Conservation (phyloP, 2,329 filamentous ascomycete species). For the Dactylonectria estremocensis region DNA sequence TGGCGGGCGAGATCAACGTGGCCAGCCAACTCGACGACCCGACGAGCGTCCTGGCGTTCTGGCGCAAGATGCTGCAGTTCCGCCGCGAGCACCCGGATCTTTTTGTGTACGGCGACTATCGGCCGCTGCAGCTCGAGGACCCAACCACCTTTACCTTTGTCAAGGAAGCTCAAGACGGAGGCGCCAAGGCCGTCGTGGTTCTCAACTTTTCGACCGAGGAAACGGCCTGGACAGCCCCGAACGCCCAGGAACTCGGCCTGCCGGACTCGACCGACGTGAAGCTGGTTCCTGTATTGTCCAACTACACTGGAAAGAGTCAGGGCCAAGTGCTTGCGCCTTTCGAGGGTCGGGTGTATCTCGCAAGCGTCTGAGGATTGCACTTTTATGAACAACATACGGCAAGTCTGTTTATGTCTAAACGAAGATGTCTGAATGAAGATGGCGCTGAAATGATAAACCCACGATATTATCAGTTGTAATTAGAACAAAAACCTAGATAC, state of each 20-base stretch:
- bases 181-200: slow-evolving; percentile 47
- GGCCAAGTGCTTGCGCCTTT: slow-evolving; percentile 44
- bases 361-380: slow-evolving; percentile 24
- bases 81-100: slow-evolving; percentile 52
- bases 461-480: not conserved
- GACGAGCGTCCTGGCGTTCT: slow-evolving; percentile 54
- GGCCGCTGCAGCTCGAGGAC: slow-evolving; percentile 44
- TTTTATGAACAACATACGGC: no score
- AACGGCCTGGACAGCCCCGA: slow-evolving; percentile 46
- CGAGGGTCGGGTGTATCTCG: slow-evolving; percentile 52
- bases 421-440: not conserved
- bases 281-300: slow-evolving; percentile 49
- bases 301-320: slow-evolving; percentile 39
- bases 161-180: slow-evolving; percentile 47
- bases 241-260: slow-evolving; percentile 43
- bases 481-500: not conserved
- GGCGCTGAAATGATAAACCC: not conserved
- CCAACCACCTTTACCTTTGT: slow-evolving; percentile 48
- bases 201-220: slow-evolving; percentile 52
- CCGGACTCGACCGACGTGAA: slow-evolving; percentile 19
- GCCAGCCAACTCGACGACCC: slow-evolving; percentile 64
- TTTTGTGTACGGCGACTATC: slow-evolving; percentile 55
- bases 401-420: no score
- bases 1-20: slow-evolving; percentile 66
- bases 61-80: slow-evolving; percentile 51